Evolutionary conservation across 202 grass and related monocot genomes (phyloP).

Genomic region (Zizania palustris): DNA sequence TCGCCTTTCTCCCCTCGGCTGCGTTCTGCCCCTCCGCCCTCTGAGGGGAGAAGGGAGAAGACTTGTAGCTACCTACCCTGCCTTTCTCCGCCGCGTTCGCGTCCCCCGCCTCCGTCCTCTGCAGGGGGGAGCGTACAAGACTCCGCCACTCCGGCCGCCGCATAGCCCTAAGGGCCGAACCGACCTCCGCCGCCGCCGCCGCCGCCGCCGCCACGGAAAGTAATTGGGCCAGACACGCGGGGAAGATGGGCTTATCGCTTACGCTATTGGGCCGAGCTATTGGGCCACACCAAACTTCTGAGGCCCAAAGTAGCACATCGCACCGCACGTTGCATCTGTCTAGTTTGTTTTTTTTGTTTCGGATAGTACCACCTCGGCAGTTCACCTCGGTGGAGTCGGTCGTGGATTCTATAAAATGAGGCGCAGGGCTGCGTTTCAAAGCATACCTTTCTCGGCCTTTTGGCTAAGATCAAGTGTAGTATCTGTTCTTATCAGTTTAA

Average conservation of each 20-base stretch:
- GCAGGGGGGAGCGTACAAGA: no score
- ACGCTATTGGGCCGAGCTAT: not conserved
- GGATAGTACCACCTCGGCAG: slow-evolving; percentile 15
- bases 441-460: slow-evolving; percentile 69
- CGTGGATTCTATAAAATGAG: not conserved
- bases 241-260: not conserved
- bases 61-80: no score
- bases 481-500: slow-evolving; percentile 66
- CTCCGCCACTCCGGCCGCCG: no score
- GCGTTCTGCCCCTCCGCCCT: no score
- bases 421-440: not conserved
- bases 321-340: not conserved
- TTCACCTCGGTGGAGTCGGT: not conserved
- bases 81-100: no score
- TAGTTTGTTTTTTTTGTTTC: no score
- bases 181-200: no score
- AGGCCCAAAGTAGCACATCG: not conserved
- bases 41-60: no score
- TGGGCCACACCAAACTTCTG: not conserved
- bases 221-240: no score
- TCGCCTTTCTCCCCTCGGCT: no score
- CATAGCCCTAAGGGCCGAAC: no score
- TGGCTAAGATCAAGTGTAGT: slow-evolving; percentile 83
- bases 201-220: not conserved
- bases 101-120: no score